These are phyloP conservation scores for Curvularia verruculosa DNA, from an alignment of 2,329 filamentous ascomycete genomes.

Conservation along the genomic window DNA sequence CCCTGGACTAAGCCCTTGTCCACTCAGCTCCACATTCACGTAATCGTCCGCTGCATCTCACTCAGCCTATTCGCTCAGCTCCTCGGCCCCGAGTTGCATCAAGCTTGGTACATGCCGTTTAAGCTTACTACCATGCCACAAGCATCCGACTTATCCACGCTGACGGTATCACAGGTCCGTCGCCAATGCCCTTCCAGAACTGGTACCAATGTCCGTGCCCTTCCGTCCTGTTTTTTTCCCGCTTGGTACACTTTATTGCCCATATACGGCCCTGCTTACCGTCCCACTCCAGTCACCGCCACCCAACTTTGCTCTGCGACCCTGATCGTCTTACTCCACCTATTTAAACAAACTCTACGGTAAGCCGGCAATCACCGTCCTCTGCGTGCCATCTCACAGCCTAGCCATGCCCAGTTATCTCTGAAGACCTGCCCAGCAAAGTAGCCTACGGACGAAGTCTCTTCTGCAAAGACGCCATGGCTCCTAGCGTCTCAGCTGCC, in stretches of 20 bases:
- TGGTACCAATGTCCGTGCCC: too few species aligned
- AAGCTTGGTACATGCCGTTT: conserved; percentile 41
- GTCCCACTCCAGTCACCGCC: not conserved
- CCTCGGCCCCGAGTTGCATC: conserved; percentile 32
- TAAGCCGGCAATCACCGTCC: not conserved
- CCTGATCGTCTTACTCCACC: not conserved
- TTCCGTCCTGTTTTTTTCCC: too few species aligned
- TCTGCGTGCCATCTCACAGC: not conserved
- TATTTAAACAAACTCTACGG: not conserved
- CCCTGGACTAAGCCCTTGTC: conserved; percentile 31
- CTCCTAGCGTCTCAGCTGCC: conserved; percentile 40
- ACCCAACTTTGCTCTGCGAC: not conserved
- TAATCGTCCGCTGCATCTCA: conserved; percentile 30
- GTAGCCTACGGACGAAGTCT: conserved; percentile 21
- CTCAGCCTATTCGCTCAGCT: conserved; percentile 31
- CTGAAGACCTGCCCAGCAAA: conserved; percentile 28
- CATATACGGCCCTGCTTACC: too few species aligned
- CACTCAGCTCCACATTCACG: conserved; percentile 43
- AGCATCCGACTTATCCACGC: conserved; percentile 36
- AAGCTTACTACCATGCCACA: conserved; percentile 45
- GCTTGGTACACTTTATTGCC: not conserved
- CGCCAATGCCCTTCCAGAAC: not conserved
- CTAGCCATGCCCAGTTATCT: conserved; percentile 10
- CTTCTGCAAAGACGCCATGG: conserved; percentile 24
- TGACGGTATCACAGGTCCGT: conserved; percentile 29